These are phyloP conservation scores for Lobosporangium transversale DNA, from an alignment of 192 early-diverging fungal genomes.

Conservation along the genomic window DNA sequence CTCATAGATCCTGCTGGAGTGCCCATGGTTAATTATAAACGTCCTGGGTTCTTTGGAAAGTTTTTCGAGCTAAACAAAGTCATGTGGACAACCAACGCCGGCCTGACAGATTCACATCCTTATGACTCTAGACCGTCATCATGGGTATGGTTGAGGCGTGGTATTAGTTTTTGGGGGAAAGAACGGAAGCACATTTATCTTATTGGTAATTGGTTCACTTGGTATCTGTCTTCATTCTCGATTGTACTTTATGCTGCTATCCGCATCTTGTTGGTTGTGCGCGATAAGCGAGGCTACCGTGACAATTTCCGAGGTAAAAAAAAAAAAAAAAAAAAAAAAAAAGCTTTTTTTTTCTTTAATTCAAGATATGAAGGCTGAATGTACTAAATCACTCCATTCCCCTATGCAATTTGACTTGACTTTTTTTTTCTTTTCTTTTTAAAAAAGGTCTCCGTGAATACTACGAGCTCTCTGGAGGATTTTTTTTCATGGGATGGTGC, in stretches of 20 bases:
- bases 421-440: background rate
- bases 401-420: background rate
- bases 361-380: background rate
- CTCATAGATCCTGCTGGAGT: slow-evolving; percentile 65
- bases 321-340: background rate
- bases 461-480: slow-evolving; percentile 69
- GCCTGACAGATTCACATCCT: slow-evolving; percentile 89
- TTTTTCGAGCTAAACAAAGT: slow-evolving; percentile 86
- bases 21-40: slow-evolving; percentile 66
- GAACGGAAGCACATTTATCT: slow-evolving; percentile 84
- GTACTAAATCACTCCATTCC: background rate
- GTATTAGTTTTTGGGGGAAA: slow-evolving; percentile 89
- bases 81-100: slow-evolving; percentile 92
- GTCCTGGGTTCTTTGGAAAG: slow-evolving; percentile 83
- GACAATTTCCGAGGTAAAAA: slow-evolving; percentile 54
- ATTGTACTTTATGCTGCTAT: slow-evolving; percentile 70
- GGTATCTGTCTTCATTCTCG: slow-evolving; percentile 78
- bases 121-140: slow-evolving; percentile 91
- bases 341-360: background rate
- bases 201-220: slow-evolving; percentile 91
- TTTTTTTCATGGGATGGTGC: slow-evolving; percentile 82
- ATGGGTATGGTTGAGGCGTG: slow-evolving; percentile 88
- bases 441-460: slow-evolving; percentile 54
- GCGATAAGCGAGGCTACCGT: slow-evolving; percentile 65
- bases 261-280: slow-evolving; percentile 61